A percentile compares a stretch with the other conserved stretches of the same genome.
Evolutionary conservation across 176 grass and related monocot genomes (phyloP).

Genomic region (Pontederia crassipes): DNA sequence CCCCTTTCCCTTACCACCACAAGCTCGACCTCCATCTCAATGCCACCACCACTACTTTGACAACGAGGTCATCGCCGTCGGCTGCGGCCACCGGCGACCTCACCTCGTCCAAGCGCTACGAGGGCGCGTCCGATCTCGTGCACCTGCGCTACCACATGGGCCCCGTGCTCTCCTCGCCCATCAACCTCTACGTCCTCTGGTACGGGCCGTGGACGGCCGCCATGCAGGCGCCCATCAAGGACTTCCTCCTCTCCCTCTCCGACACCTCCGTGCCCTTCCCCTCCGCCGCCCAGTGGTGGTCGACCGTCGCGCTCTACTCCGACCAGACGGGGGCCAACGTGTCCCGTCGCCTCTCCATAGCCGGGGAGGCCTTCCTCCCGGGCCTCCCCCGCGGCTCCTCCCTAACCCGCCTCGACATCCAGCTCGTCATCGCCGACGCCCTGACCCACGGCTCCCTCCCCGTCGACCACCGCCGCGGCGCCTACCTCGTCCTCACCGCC

Average conservation of each 20-base stretch:
- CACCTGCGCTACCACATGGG: constrained; percentile 8
- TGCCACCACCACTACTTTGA: neutral
- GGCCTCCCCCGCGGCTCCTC: neutral
- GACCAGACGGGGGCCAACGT: constrained; percentile 14
- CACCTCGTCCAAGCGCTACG: neutral
- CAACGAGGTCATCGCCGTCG: neutral
- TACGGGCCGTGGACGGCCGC: constrained; percentile 4
- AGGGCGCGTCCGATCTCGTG: neutral
- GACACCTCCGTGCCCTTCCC: neutral
- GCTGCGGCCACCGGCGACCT: neutral
- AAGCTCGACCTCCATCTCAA: neutral
- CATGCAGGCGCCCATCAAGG: neutral
- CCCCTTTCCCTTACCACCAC: neutral
- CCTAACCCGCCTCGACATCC: constrained; percentile 8
- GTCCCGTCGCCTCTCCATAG: constrained; percentile 7
- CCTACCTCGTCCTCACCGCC: constrained; percentile 8
- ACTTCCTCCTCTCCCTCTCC: constrained; percentile 13
- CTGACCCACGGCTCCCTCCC: constrained; percentile 2
- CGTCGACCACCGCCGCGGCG: constrained; percentile 5
- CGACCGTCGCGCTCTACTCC: constrained; percentile 7
- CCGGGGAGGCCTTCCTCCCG: neutral
- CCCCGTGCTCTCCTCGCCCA: constrained; percentile 11
- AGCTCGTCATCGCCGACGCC: constrained; percentile 9
- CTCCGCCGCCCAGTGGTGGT: constrained; percentile 10
- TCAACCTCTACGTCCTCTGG: constrained; percentile 10